Conservation (phyloP, 345 rosid species). For the Adansonia digitata region DNA sequence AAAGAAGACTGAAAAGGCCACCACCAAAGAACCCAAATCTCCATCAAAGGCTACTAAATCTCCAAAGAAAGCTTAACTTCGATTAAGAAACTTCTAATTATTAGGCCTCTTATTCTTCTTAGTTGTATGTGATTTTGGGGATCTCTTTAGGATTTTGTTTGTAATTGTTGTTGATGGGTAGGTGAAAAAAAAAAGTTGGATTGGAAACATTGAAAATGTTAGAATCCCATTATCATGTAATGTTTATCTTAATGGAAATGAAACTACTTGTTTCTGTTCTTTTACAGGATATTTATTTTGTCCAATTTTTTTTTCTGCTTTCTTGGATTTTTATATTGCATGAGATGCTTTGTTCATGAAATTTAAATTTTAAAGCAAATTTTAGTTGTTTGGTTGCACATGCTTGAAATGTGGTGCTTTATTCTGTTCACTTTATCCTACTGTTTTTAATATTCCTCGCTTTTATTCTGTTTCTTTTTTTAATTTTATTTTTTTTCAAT, state of each 20-base stretch:
- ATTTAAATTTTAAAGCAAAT: neutral
- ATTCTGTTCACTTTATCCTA: neutral
- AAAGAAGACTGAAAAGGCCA: slow-evolving; percentile 45
- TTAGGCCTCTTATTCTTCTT: neutral
- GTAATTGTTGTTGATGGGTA: neutral
- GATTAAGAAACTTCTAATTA: neutral
- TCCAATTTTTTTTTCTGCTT: no score
- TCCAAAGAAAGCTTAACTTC: slow-evolving; percentile 46
- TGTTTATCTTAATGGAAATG: neutral
- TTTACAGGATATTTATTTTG: neutral
- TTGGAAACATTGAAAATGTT: neutral
- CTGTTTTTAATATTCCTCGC: neutral
- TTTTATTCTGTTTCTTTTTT: no score
- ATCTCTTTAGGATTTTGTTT: neutral
- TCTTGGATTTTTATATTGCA: neutral
- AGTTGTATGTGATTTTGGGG: slow-evolving; percentile 9
- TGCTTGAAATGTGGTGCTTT: neutral
- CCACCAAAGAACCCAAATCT: slow-evolving; percentile 44
- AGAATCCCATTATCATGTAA: neutral
- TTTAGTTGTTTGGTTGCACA: neutral
- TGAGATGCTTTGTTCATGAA: neutral
- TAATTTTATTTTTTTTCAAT: no score
- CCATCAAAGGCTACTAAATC: slow-evolving; percentile 67
- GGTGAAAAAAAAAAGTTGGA: neutral
- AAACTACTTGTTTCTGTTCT: neutral